phyloP scores from a whole-genome alignment of 129 eudicot genomes.

The Tagetes erecta region DNA sequence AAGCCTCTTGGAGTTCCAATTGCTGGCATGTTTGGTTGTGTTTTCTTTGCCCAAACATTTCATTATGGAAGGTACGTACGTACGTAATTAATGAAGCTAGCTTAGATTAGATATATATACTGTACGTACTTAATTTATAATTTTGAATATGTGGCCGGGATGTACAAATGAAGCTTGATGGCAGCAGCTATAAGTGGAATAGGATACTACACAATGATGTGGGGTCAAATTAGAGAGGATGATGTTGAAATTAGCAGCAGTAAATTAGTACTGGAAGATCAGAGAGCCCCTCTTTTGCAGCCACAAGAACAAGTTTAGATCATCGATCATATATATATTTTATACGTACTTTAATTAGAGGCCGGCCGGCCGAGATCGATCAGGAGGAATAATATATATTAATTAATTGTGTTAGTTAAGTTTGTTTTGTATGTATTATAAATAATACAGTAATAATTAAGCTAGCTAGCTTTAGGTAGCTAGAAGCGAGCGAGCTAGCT shows the following conservation, averaged over 20 bases:
- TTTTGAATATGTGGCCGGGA: neutral
- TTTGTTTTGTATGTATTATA: too few relatives aligned
- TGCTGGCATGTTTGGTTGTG: slow-evolving; percentile 54
- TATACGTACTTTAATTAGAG: too few relatives aligned
- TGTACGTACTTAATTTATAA: neutral
- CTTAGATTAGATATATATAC: neutral
- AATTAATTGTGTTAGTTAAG: too few relatives aligned
- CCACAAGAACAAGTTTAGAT: slow-evolving; percentile 41
- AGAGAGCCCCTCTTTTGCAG: slow-evolving; percentile 70
- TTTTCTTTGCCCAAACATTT: slow-evolving; percentile 57
- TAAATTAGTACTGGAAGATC: slow-evolving; percentile 32
- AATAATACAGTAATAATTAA: too few relatives aligned
- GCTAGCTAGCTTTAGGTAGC: too few relatives aligned
- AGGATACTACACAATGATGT: slow-evolving; percentile 63
- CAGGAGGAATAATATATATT: too few relatives aligned
- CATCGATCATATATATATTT: too few relatives aligned
- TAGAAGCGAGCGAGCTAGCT: neutral
- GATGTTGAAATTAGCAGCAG: slow-evolving; percentile 22
- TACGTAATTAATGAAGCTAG: too few relatives aligned
- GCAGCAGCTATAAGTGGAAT: slow-evolving; percentile 58
- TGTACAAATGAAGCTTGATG: slow-evolving; percentile 48
- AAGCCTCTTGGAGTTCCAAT: slow-evolving; percentile 76
- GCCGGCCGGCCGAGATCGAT: too few relatives aligned
- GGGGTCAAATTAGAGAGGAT: slow-evolving; percentile 70
- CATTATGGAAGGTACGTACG: slow-evolving; percentile 57